Percentiles rank a stretch among this genome's conserved stretches.
These are phyloP conservation scores for Quercus rubra DNA, from an alignment of 306 rosid genomes.

Conservation along the genomic window DNA sequence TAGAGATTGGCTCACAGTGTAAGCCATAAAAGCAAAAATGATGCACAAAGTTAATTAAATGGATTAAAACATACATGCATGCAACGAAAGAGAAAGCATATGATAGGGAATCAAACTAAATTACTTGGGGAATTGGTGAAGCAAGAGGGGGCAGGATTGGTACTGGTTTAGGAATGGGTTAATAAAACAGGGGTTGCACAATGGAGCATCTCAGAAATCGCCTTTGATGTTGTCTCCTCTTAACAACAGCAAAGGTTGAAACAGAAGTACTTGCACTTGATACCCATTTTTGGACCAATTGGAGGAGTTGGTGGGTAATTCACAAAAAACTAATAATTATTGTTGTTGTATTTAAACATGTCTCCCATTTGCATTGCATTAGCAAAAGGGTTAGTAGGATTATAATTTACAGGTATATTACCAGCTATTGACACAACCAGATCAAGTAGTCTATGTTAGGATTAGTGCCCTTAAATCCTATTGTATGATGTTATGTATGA, in stretches of 20 bases:
- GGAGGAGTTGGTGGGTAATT: neutral
- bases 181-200: neutral
- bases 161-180: neutral
- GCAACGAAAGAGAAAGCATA: neutral
- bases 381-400: neutral
- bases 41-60: neutral
- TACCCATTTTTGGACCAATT: no score
- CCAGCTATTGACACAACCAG: neutral
- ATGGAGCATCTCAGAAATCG: neutral
- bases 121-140: slow-evolving; percentile 5
- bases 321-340: neutral
- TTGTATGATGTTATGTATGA: no score
- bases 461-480: no score
- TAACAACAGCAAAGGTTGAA: neutral
- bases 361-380: neutral
- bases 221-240: neutral
- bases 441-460: no score
- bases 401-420: neutral
- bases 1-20: no score
- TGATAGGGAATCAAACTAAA: neutral
- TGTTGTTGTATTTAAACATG: neutral
- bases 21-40: neutral
- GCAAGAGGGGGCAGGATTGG: neutral
- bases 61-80: neutral
- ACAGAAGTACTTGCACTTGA: no score